phyloP scores from a whole-genome alignment of 2,329 filamentous ascomycete species.

The Colletotrichum sp. region DNA sequence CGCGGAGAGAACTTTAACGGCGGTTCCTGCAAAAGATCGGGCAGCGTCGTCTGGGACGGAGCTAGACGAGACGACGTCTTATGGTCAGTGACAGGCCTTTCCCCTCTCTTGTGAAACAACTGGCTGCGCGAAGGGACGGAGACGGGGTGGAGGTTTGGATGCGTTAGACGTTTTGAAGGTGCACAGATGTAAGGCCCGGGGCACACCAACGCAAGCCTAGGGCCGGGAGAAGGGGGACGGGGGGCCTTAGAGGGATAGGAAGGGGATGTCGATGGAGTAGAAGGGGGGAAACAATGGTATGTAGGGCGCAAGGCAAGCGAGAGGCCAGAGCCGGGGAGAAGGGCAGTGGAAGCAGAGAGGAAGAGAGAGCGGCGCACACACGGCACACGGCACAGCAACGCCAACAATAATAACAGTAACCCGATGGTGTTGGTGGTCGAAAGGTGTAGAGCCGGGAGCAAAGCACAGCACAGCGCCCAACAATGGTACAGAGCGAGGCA shows the following conservation, averaged over 20 bases:
- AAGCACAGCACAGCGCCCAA: not conserved
- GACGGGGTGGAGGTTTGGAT: constrained; percentile 19
- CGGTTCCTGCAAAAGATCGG: constrained; percentile 58
- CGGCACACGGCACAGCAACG: not conserved
- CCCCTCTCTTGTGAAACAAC: constrained; percentile 35
- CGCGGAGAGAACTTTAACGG: constrained; percentile 57
- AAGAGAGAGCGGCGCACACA: not conserved
- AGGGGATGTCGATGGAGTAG: not conserved
- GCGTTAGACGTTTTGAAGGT: constrained; percentile 22
- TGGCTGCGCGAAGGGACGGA: constrained; percentile 25
- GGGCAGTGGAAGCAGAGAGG: not conserved
- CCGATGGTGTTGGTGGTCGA: not conserved
- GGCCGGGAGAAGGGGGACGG: not conserved
- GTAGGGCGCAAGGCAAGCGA: not conserved
- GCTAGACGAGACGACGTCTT: constrained; percentile 39
- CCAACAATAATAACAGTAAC: not conserved
- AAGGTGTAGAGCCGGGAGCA: not conserved
- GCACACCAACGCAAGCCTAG: constrained; percentile 8
- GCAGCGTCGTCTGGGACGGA: constrained; percentile 64
- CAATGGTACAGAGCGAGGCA: not conserved
- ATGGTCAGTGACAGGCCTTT: constrained; percentile 22
- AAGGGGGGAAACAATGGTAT: not conserved
- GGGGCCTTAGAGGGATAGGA: not conserved
- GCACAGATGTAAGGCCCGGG: constrained; percentile 20
- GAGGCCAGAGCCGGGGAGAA: not conserved